Evolutionary conservation across 2,329 filamentous ascomycete genomes (phyloP).

Genomic region (Venturia nashicola): DNA sequence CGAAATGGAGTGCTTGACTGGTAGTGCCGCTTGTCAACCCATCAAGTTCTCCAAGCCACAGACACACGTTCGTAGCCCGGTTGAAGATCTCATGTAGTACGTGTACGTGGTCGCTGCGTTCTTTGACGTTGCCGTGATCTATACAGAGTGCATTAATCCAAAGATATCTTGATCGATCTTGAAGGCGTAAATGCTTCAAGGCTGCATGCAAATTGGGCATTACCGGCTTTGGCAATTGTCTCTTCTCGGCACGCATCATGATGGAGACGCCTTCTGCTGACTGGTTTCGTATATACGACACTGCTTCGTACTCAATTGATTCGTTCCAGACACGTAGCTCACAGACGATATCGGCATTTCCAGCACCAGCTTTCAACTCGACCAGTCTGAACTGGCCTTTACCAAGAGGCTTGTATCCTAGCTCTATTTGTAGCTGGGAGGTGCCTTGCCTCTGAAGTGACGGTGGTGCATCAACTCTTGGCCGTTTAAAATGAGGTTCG

Average conservation of each 20-base stretch:
- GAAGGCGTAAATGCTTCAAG: not conserved
- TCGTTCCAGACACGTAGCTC: not conserved
- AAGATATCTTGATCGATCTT: not conserved
- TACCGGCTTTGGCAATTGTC: not conserved
- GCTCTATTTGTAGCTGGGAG: not conserved
- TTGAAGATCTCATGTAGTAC: conserved; percentile 24
- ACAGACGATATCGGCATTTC: not conserved
- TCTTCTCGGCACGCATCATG: not conserved
- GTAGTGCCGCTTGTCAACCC: conserved; percentile 14
- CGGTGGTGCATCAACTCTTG: not conserved
- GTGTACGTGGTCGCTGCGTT: conserved; percentile 23
- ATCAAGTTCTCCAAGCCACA: conserved; percentile 23
- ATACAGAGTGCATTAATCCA: conserved; percentile 2
- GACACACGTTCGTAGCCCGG: conserved; percentile 19
- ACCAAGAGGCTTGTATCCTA: not conserved
- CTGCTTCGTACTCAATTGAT: not conserved
- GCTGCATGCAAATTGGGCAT: conserved; percentile 4
- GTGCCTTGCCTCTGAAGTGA: not conserved
- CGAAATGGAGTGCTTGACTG: conserved; percentile 22
- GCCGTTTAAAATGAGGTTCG: not conserved
- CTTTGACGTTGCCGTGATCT: conserved; percentile 12
- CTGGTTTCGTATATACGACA: not conserved
- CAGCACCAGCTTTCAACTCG: not conserved
- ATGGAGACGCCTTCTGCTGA: not conserved
- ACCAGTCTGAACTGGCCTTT: not conserved